A percentile compares a stretch with the other conserved stretches of the same genome.
Evolutionary conservation across 2,329 filamentous ascomycete genomes (phyloP).

Genomic region (Colletotrichum limetticola): DNA sequence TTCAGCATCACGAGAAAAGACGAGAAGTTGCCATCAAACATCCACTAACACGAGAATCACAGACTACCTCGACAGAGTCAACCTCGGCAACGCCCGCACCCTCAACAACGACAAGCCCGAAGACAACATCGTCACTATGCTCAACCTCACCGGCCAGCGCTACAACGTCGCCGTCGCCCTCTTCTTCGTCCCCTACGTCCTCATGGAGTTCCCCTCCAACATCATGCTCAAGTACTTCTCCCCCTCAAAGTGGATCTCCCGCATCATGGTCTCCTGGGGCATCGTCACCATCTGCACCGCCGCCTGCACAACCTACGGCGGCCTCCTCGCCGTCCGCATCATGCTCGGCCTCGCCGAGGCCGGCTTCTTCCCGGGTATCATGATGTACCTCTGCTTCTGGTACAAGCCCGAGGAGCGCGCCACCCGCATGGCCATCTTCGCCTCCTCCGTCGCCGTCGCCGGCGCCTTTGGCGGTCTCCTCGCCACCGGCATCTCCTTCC

Average conservation of each 20-base stretch:
- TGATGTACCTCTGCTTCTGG: slow-evolving; percentile 72
- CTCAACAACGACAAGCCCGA: slow-evolving; percentile 47
- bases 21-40: background rate
- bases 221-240: slow-evolving; percentile 48
- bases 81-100: slow-evolving; percentile 47
- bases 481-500: slow-evolving; percentile 60
- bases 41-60: background rate
- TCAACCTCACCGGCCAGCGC: slow-evolving; percentile 44
- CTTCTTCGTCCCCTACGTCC: slow-evolving; percentile 44
- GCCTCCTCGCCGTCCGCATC: slow-evolving; percentile 58
- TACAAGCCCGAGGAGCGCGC: slow-evolving; percentile 69
- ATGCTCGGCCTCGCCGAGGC: slow-evolving; percentile 63
- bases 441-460: slow-evolving; percentile 66
- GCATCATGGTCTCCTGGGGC: slow-evolving; percentile 59
- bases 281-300: slow-evolving; percentile 61
- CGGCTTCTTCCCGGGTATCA: slow-evolving; percentile 63
- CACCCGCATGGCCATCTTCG: slow-evolving; percentile 69
- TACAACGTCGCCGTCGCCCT: slow-evolving; percentile 45
- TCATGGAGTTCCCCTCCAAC: slow-evolving; percentile 47
- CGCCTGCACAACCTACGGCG: slow-evolving; percentile 57
- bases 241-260: slow-evolving; percentile 46
- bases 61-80: slow-evolving; percentile 45
- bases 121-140: slow-evolving; percentile 44
- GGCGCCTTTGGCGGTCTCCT: slow-evolving; percentile 71
- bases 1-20: background rate